These are phyloP conservation scores for Striga asiatica DNA, from an alignment of 257 asterid species.

Conservation along the genomic window DNA sequence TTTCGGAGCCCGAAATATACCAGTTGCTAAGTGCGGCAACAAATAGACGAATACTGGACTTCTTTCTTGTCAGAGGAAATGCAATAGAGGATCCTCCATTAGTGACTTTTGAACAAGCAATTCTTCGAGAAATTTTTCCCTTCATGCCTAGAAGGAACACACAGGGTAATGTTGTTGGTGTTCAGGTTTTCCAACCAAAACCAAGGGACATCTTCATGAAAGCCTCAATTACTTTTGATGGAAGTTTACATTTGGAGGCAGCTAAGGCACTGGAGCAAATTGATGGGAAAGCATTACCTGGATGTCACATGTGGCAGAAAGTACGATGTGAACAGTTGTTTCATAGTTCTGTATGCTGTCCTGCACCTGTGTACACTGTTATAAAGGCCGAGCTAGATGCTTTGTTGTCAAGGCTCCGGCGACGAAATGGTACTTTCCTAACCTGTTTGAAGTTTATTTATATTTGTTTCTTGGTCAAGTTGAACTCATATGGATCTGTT, in stretches of 20 bases:
- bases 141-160: conserved; percentile 67
- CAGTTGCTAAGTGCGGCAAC: conserved; percentile 36
- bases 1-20: conserved; percentile 50
- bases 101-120: conserved; percentile 56
- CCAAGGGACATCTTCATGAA: conserved; percentile 39
- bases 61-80: conserved; percentile 50
- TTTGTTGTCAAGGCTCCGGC: conserved; percentile 38
- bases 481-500: conserved; percentile 8
- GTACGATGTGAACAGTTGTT: conserved; percentile 59
- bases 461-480: neutral
- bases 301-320: conserved; percentile 79
- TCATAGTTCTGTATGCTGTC: conserved; percentile 72
- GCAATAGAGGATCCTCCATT: conserved; percentile 49
- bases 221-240: conserved; percentile 70
- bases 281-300: conserved; percentile 65
- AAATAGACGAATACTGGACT: conserved; percentile 31
- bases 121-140: conserved; percentile 53
- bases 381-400: conserved; percentile 37
- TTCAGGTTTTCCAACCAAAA: conserved; percentile 63
- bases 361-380: conserved; percentile 60
- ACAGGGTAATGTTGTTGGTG: conserved; percentile 40
- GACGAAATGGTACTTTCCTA: conserved; percentile 32
- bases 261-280: conserved; percentile 81
- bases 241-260: conserved; percentile 79
- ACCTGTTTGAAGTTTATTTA: neutral